A percentile compares a stretch with the other conserved stretches of the same genome.
phyloP scores from a whole-genome alignment of 306 rosid genomes.

The Cicer chorassanicum region DNA sequence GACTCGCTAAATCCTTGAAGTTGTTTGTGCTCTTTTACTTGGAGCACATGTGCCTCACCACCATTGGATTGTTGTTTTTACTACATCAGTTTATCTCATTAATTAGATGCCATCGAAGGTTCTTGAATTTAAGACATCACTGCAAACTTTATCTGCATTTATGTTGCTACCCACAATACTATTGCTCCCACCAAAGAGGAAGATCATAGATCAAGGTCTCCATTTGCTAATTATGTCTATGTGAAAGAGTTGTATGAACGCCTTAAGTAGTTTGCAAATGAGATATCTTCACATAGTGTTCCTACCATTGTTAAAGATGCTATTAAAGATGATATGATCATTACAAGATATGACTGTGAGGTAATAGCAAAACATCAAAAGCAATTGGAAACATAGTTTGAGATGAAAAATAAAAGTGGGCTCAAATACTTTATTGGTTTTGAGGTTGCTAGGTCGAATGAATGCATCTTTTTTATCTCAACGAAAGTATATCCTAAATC shows the following conservation, averaged over 20 bases:
- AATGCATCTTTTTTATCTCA: too few relatives aligned
- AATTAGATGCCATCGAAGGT: neutral
- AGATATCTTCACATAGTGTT: too few relatives aligned
- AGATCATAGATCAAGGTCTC: too few relatives aligned
- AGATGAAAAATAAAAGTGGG: too few relatives aligned
- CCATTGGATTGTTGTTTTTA: neutral
- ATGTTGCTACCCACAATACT: neutral
- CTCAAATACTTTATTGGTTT: too few relatives aligned
- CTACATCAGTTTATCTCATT: neutral
- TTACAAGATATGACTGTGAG: neutral
- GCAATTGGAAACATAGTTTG: neutral
- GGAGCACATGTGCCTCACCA: constrained; percentile 2
- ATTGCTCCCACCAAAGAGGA: neutral
- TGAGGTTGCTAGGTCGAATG: too few relatives aligned
- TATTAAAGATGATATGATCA: neutral
- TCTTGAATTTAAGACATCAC: neutral
- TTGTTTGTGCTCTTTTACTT: neutral
- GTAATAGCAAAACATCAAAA: neutral
- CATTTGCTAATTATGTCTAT: too few relatives aligned
- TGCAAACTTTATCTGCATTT: neutral
- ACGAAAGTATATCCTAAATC: too few relatives aligned
- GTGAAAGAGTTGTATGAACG: too few relatives aligned
- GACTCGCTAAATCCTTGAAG: neutral
- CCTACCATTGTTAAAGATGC: too few relatives aligned
- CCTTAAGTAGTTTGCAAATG: too few relatives aligned